A percentile compares a stretch with the other conserved stretches of the same genome.
These are phyloP conservation scores for Leptomonas pyrrhocoris DNA, from an alignment of 208 protist species.

Conservation along the genomic window DNA sequence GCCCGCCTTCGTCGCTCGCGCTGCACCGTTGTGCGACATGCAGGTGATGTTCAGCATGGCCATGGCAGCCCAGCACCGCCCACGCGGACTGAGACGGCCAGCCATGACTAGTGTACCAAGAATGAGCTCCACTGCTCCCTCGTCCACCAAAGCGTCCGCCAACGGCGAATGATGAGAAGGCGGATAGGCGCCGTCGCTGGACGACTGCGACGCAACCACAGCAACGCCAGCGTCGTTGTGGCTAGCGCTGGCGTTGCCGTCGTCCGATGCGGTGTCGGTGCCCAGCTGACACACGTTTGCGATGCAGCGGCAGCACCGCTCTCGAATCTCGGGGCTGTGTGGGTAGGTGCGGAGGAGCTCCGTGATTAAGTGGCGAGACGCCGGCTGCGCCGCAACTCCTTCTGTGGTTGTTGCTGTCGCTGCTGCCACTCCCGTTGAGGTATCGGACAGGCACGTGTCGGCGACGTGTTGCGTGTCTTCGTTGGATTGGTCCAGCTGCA, in stretches of 20 bases:
- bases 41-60: conserved; percentile 73
- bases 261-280: neutral
- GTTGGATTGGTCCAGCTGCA: conserved; percentile 65
- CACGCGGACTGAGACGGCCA: conserved; percentile 43
- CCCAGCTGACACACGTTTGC: conserved; percentile 80
- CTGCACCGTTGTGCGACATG: conserved; percentile 53
- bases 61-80: conserved; percentile 61
- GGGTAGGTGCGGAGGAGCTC: conserved; percentile 59
- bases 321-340: conserved; percentile 60
- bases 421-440: too few species aligned
- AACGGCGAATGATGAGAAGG: conserved; percentile 3
- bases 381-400: neutral
- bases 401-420: neutral
- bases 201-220: conserved; percentile 5
- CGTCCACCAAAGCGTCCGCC: conserved; percentile 58
- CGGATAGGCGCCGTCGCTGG: conserved; percentile 25
- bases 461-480: conserved; percentile 60
- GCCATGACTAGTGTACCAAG: conserved; percentile 62
- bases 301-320: conserved; percentile 79
- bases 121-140: conserved; percentile 67
- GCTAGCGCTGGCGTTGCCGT: neutral
- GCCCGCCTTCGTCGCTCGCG: conserved; percentile 37
- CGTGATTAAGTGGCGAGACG: conserved; percentile 42
- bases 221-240: neutral
- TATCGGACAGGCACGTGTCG: neutral